Conservation (phyloP, 495 filamentous ascomycete species). For the Penicillium pulvis region DNA sequence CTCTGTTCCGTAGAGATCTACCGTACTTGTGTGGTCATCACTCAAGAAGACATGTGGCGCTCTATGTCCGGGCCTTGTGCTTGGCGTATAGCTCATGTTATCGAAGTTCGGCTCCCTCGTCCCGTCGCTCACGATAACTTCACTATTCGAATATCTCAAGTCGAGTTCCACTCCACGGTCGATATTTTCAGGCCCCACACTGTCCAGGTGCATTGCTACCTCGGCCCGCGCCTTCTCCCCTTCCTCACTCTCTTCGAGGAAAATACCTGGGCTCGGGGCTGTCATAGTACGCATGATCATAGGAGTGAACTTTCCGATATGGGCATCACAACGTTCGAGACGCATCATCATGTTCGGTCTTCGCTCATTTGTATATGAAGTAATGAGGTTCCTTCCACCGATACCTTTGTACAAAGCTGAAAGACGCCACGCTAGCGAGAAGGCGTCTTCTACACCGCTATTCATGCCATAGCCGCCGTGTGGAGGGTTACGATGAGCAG, state of each 20-base stretch:
- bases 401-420: constrained; percentile 2
- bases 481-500: constrained; percentile 53
- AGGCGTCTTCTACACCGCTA: constrained; percentile 33
- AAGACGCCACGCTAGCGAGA: constrained; percentile 34
- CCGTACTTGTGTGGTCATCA: constrained; percentile 28
- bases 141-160: background rate
- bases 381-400: background rate
- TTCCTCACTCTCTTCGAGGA: background rate
- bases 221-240: background rate
- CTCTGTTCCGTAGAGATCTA: constrained; percentile 30
- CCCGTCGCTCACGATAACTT: background rate
- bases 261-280: background rate
- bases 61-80: constrained; percentile 31
- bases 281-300: background rate
- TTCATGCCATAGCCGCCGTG: constrained; percentile 42
- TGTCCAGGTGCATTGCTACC: background rate
- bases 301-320: background rate
- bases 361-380: background rate
- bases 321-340: background rate
- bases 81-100: constrained; percentile 20
- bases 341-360: background rate
- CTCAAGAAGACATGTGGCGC: constrained; percentile 37
- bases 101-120: background rate
- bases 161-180: constrained; percentile 1
- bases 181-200: background rate